phyloP scores from a whole-genome alignment of 257 asterid genomes.

The Jacaranda copaia region DNA sequence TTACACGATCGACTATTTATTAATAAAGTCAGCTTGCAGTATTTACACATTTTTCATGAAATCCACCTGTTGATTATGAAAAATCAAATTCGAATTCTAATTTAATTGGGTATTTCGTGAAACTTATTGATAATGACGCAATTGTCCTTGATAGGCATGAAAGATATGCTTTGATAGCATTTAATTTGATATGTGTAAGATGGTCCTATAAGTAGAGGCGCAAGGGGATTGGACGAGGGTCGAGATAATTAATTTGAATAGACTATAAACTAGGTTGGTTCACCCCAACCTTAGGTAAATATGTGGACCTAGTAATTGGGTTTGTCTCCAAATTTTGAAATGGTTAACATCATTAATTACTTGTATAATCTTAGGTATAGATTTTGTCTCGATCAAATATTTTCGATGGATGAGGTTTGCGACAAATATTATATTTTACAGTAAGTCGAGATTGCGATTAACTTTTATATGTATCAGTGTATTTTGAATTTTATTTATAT shows the following conservation, averaged over 20 bases:
- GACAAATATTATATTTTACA: no score
- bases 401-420: background rate
- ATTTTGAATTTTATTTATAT: no score
- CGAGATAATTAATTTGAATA: conserved; percentile 32
- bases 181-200: conserved; percentile 26
- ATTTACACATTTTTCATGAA: no score
- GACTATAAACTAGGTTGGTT: background rate
- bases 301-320: conserved; percentile 8
- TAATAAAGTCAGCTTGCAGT: no score
- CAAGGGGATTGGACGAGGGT: background rate
- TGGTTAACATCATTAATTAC: background rate
- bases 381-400: background rate
- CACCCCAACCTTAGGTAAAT: background rate
- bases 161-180: conserved; percentile 9
- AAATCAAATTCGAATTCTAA: background rate
- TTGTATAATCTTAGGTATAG: background rate
- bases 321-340: background rate
- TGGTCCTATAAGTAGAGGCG: background rate
- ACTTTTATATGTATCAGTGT: no score
- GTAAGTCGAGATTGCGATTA: no score
- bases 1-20: no score
- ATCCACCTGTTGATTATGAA: no score
- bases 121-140: conserved; percentile 30
- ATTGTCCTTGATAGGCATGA: conserved; percentile 34
- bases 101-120: background rate